phyloP scores from a whole-genome alignment of 306 rosid species.

The Castanea mollissima region DNA sequence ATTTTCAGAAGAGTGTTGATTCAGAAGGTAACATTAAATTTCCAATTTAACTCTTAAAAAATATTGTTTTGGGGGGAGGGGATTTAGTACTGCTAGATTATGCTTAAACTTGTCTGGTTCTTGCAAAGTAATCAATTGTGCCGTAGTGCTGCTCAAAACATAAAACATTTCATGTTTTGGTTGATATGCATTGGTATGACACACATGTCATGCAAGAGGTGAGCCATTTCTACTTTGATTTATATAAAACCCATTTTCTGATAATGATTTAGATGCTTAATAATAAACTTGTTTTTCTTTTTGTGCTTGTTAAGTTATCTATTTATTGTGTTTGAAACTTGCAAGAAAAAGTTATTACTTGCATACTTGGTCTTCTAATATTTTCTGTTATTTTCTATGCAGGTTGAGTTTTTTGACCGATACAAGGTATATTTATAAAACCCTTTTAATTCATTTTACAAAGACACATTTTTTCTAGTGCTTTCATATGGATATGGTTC shows the following conservation, averaged over 20 bases:
- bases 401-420: constrained; percentile 92
- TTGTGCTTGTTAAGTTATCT: not conserved
- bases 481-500: not conserved
- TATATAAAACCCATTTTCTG: not conserved
- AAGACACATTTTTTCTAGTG: not conserved
- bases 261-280: not conserved
- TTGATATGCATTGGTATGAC: not conserved
- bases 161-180: not conserved
- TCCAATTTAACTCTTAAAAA: not conserved
- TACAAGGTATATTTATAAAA: constrained; percentile 63
- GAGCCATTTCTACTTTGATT: not conserved
- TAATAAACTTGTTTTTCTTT: constrained; percentile 1
- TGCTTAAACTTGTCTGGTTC: not conserved
- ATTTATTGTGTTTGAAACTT: not conserved
- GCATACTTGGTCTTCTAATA: constrained; percentile 1
- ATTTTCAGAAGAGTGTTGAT: constrained; percentile 79
- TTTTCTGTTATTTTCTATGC: constrained; percentile 26
- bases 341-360: not conserved
- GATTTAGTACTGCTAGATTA: not conserved
- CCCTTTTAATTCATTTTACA: not conserved
- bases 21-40: constrained; percentile 60
- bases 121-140: not conserved
- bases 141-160: not conserved
- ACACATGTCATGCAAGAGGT: not conserved
- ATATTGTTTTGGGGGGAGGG: not conserved